Conservation (phyloP, 192 early-diverging fungal genomes). For the Rhizoclosmatium sp. region DNA sequence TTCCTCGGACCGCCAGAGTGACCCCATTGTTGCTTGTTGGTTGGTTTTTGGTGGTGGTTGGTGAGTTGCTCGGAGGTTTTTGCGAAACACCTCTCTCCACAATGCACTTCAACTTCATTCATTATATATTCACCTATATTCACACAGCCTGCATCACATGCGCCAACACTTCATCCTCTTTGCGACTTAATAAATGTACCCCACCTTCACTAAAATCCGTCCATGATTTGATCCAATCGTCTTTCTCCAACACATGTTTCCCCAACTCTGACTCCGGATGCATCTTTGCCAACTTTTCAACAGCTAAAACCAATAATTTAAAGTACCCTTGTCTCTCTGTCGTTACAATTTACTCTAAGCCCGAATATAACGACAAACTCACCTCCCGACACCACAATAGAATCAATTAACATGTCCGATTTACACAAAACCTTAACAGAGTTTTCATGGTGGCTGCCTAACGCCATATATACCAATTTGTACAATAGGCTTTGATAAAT, state of each 20-base stretch:
- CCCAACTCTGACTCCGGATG: neutral
- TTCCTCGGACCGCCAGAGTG: conserved; percentile 89
- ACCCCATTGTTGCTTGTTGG: conserved; percentile 36
- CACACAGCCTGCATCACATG: neutral
- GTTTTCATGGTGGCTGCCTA: conserved; percentile 2
- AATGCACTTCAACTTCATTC: neutral
- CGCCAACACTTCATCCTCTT: neutral
- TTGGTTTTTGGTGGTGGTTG: neutral
- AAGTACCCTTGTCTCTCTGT: conserved; percentile 9
- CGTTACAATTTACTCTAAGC: neutral
- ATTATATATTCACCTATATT: neutral
- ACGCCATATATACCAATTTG: conserved; percentile 14
- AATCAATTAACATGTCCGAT: neutral
- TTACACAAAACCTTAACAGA: neutral
- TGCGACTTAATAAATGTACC: neutral
- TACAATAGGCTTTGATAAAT: conserved; percentile 20
- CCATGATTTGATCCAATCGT: neutral
- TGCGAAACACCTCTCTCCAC: neutral
- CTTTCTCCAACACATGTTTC: neutral
- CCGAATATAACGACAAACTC: neutral
- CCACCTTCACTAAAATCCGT: neutral
- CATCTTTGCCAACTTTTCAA: neutral
- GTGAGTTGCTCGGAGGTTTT: neutral
- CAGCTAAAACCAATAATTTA: neutral
- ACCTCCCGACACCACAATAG: neutral